A percentile compares a stretch with the other conserved stretches of the same genome.
Conservation (phyloP, 495 filamentous ascomycete genomes). For the Trichoderma asperelloides region DNA sequence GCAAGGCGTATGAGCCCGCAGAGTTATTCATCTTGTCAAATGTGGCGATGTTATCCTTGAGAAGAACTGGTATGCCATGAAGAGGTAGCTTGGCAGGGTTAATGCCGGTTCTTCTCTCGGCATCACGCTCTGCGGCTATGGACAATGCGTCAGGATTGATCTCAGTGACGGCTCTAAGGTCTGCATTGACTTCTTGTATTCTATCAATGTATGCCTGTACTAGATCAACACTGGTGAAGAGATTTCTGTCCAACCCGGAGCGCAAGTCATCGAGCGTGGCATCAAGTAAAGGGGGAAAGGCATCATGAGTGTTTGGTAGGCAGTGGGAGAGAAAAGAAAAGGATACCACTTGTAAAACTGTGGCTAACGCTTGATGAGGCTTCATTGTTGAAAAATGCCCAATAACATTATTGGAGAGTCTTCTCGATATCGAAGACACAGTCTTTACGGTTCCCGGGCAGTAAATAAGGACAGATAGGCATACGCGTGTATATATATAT, state of each 20-base stretch:
- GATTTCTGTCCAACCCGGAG: slow-evolving; percentile 37
- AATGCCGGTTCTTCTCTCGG: slow-evolving; percentile 15
- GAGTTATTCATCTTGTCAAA: slow-evolving; percentile 54
- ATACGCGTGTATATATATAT: too few relatives aligned
- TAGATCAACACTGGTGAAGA: slow-evolving; percentile 53
- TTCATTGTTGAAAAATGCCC: not conserved
- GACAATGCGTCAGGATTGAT: slow-evolving; percentile 38
- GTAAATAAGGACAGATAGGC: too few relatives aligned
- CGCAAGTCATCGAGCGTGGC: slow-evolving; percentile 44
- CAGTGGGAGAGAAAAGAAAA: not conserved
- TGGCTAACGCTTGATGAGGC: not conserved
- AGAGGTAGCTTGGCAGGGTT: slow-evolving; percentile 34
- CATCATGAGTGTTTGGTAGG: not conserved
- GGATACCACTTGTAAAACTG: not conserved
- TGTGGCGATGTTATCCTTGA: slow-evolving; percentile 67
- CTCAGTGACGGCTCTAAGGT: slow-evolving; percentile 32
- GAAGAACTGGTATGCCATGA: slow-evolving; percentile 59
- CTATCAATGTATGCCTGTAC: slow-evolving; percentile 38
- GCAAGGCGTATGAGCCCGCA: slow-evolving; percentile 49
- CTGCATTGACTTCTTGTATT: slow-evolving; percentile 32
- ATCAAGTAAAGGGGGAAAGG: slow-evolving; percentile 14
- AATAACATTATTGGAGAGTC: too few relatives aligned
- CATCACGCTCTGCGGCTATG: slow-evolving; percentile 26
- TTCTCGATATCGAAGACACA: not conserved
- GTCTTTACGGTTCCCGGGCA: not conserved